Evolutionary conservation across 2,329 filamentous ascomycete genomes (phyloP).

Genomic region (Knufia petricola): DNA sequence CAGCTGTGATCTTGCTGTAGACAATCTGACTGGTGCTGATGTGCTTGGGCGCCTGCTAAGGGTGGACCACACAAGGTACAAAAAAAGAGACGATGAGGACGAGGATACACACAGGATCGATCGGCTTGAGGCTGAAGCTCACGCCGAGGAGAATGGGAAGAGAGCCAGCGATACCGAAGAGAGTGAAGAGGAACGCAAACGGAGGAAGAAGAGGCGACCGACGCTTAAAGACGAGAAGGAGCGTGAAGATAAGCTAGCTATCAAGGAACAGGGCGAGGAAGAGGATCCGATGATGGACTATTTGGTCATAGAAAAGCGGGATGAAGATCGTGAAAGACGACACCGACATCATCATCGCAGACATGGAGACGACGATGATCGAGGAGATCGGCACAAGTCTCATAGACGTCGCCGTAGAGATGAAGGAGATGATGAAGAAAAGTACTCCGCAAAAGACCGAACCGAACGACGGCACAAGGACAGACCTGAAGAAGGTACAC

Average conservation of each 20-base stretch:
- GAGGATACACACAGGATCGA: constrained; percentile 44
- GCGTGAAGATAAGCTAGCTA: constrained; percentile 58
- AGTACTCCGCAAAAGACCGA: constrained; percentile 14
- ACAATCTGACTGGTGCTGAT: constrained; percentile 82
- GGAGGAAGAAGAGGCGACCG: constrained; percentile 31
- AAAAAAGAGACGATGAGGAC: constrained; percentile 58
- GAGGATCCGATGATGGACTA: constrained; percentile 97
- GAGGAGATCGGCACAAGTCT: no score
- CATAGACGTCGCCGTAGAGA: constrained; percentile 25
- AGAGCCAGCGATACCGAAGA: constrained; percentile 36
- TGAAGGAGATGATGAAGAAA: constrained; percentile 13
- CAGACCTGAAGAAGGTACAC: background rate
- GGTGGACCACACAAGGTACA: constrained; percentile 91
- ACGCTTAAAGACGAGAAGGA: constrained; percentile 74
- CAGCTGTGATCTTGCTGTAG: constrained; percentile 89
- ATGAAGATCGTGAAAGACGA: constrained; percentile 50
- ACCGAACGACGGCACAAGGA: background rate
- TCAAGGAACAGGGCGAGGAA: constrained; percentile 54
- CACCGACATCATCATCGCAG: constrained; percentile 39
- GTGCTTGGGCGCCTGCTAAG: constrained; percentile 70
- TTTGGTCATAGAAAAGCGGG: constrained; percentile 81
- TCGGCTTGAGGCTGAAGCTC: constrained; percentile 36
- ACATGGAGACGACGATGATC: constrained; percentile 24
- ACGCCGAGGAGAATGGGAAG: constrained; percentile 30
- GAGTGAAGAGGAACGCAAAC: constrained; percentile 33